Evolutionary conservation across 2,329 filamentous ascomycete genomes (phyloP).

Genomic region (Fusarium palustre): DNA sequence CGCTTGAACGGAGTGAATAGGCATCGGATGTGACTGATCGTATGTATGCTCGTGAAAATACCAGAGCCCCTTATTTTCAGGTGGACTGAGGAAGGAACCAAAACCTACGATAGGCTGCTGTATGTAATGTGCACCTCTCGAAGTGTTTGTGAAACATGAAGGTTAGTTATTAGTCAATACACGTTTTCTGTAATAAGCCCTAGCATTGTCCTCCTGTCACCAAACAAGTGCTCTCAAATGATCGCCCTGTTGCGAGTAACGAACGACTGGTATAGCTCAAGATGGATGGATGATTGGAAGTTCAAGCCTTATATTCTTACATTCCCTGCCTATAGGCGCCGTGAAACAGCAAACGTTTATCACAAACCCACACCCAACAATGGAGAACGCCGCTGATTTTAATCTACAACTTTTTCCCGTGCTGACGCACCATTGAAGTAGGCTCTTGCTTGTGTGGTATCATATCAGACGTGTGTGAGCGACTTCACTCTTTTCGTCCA

Average conservation of each 20-base stretch:
- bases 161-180: slow-evolving; percentile 2
- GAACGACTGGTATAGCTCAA: not conserved
- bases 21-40: slow-evolving; percentile 5
- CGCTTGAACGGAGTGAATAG: slow-evolving; percentile 1
- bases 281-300: not conserved
- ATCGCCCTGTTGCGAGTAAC: not conserved
- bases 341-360: slow-evolving; percentile 25
- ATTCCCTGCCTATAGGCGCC: slow-evolving; percentile 16
- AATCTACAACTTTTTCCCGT: slow-evolving; percentile 24
- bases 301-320: slow-evolving; percentile 26
- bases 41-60: slow-evolving; percentile 34
- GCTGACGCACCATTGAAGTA: not conserved
- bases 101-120: slow-evolving; percentile 5
- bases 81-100: slow-evolving; percentile 10
- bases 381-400: slow-evolving; percentile 15
- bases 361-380: slow-evolving; percentile 9
- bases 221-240: not conserved
- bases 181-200: not conserved
- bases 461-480: not conserved
- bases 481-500: not conserved
- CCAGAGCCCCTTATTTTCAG: slow-evolving; percentile 23
- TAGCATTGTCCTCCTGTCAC: not conserved
- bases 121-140: slow-evolving; percentile 5
- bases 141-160: slow-evolving; percentile 13
- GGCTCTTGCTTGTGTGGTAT: not conserved